Conservation (phyloP, 2,329 filamentous ascomycete species). For the Scedosporium apiospermum region DNA sequence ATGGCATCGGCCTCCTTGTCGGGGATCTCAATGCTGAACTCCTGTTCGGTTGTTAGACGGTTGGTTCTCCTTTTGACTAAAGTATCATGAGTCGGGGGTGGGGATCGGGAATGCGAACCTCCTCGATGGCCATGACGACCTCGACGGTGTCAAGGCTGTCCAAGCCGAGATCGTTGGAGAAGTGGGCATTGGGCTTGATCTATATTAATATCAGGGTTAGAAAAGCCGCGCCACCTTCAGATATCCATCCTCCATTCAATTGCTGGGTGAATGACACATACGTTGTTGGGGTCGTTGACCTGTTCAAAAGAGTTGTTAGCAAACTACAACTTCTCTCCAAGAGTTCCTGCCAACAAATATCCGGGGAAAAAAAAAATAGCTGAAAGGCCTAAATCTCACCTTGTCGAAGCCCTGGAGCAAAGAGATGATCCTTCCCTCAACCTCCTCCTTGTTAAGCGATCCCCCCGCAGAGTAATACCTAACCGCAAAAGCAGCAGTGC, state of each 20-base stretch:
- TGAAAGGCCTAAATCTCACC: slow-evolving; percentile 26
- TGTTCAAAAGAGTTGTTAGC: slow-evolving; percentile 22
- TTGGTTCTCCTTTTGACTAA: slow-evolving; percentile 11
- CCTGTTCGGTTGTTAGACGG: slow-evolving; percentile 16
- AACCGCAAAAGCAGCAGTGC: slow-evolving; percentile 53
- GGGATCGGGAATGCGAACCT: slow-evolving; percentile 45
- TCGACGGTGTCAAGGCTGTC: slow-evolving; percentile 98
- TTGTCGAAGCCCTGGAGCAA: slow-evolving; percentile 96
- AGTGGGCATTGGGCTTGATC: slow-evolving; percentile 81
- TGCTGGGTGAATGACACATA: slow-evolving; percentile 27
- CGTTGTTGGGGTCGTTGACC: slow-evolving; percentile 59
- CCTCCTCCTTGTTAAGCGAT: slow-evolving; percentile 71
- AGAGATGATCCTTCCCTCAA: slow-evolving; percentile 86
- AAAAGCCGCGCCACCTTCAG: slow-evolving; percentile 8
- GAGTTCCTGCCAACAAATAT: slow-evolving; percentile 2
- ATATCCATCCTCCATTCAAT: background rate
- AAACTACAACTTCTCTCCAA: slow-evolving; percentile 5
- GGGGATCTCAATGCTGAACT: slow-evolving; percentile 88
- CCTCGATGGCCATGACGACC: slow-evolving; percentile 99
- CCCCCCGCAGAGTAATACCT: slow-evolving; percentile 81
- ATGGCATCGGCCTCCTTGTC: slow-evolving; percentile 94
- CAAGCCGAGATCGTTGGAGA: slow-evolving; percentile 92
- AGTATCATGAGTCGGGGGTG: background rate
- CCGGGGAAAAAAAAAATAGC: slow-evolving; percentile 1
- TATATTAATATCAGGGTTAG: slow-evolving; percentile 26